Evolutionary conservation across 495 filamentous ascomycete genomes (phyloP).

Genomic region (Haplographium delicatum): DNA sequence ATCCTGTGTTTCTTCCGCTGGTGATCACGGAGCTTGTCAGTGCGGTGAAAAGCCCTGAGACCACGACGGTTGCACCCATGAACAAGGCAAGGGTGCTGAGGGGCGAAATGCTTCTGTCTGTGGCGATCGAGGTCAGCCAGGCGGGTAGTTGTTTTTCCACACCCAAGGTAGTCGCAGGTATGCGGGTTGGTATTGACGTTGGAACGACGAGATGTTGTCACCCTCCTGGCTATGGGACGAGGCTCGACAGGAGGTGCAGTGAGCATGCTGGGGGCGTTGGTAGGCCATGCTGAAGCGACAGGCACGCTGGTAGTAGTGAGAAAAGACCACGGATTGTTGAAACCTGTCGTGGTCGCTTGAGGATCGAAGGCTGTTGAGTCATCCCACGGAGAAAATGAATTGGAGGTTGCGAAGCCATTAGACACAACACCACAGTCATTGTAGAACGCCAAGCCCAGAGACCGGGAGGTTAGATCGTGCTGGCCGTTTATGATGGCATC

Average conservation of each 20-base stretch:
- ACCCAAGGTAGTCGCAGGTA: constrained; percentile 8
- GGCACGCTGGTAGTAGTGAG: constrained; percentile 11
- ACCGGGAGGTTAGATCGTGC: constrained; percentile 12
- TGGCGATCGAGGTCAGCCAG: constrained; percentile 9
- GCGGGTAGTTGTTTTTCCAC: constrained; percentile 10
- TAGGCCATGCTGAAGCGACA: constrained; percentile 5
- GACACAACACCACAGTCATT: constrained; percentile 8
- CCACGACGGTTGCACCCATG: constrained; percentile 15
- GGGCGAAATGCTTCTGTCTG: constrained; percentile 6
- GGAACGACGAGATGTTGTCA: constrained; percentile 13
- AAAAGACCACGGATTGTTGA: constrained; percentile 13
- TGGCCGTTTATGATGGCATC: constrained; percentile 14
- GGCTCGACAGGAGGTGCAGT: constrained; percentile 12
- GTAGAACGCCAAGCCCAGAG: constrained; percentile 11
- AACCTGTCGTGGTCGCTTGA: constrained; percentile 11
- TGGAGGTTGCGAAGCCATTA: constrained; percentile 9
- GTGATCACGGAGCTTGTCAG: constrained; percentile 15
- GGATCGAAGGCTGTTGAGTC: constrained; percentile 11
- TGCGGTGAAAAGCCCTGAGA: constrained; percentile 11
- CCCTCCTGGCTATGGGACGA: constrained; percentile 13
- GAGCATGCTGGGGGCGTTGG: constrained; percentile 10
- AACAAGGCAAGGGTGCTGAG: constrained; percentile 13
- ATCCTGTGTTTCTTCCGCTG: constrained; percentile 18
- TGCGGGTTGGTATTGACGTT: constrained; percentile 13
- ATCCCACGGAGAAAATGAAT: constrained; percentile 5